Base-by-base conservation (phyloP, 805 yeast species). In the Lipomyces yamadae region DNA sequence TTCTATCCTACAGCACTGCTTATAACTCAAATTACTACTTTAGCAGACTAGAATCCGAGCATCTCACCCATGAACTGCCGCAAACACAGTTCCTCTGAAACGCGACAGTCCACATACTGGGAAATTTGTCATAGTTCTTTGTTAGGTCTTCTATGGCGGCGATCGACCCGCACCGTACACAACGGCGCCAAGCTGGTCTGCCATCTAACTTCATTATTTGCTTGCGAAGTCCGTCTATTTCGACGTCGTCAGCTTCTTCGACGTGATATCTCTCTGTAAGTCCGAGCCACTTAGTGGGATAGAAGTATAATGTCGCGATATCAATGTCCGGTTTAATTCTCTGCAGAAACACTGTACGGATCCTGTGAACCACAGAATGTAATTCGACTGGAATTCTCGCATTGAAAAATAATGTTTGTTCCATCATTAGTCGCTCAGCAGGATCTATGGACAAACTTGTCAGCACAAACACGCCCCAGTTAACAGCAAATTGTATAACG, bases 51-150 rank as follows among this genome's bases (percentile, higher is more conserved):
- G n/a, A 37, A 30, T 37, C 18, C 15, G 15, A 18, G 54, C 48
- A 64, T 55, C 45, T 48, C 8, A 70, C 64, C 70, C 72, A 69
- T 2, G 71, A 66, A 53, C 70, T 63, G 13, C 95, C 95, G 76
- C 96, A 90, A 45, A 90, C 79, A 77, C 96, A 90, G 33, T 85
- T 85, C 68, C 92, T 80, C 71, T 88, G 92, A 75, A 86, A 88
- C 0, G 88, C 87, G 78, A 86, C 80, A 0, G 89, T 83, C 89
- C 91, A 80, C 69, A 62, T 80, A 62, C 67, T 72, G 68, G 45
- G 75, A 70, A 33, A 39, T 37, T 60, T 62, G 8, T 30, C 35
- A 65, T 53, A 35, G 66, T 68, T 15, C 8, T 42, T 42, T 15
- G 48, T 42, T 78, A 79, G 29, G 68, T 56, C 83, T 78, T 76